Conservation (phyloP, 2,329 filamentous ascomycete genomes). For the Beauveria sp. region DNA sequence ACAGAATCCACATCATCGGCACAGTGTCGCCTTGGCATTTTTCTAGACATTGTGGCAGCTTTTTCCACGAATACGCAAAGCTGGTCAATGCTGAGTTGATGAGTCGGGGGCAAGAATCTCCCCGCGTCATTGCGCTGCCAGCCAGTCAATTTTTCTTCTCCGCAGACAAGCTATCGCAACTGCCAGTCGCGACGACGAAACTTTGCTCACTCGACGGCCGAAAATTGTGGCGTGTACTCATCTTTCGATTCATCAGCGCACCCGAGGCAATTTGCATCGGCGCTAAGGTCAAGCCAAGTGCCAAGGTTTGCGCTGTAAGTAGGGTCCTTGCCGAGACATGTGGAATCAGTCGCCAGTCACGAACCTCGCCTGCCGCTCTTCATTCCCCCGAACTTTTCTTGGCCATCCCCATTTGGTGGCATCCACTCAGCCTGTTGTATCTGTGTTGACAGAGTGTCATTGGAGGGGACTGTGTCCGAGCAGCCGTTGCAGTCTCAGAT, state of each 20-base stretch:
- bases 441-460: background rate
- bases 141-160: background rate
- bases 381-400: slow-evolving; percentile 11
- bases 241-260: background rate
- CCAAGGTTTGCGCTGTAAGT: background rate
- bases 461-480: background rate
- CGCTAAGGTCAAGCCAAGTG: background rate
- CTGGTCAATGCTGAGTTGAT: no score
- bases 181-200: background rate
- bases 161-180: background rate
- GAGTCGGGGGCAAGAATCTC: background rate
- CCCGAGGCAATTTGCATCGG: background rate
- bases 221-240: background rate
- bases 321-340: background rate
- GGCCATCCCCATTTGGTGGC: background rate
- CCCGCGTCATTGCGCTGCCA: background rate
- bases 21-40: no score
- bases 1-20: no score
- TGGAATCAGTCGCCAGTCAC: background rate
- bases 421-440: background rate
- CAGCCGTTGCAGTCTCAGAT: background rate
- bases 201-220: background rate
- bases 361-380: slow-evolving; percentile 16
- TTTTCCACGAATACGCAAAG: no score
- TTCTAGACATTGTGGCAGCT: no score